Evolutionary conservation across 2,329 filamentous ascomycete species (phyloP).

Genomic region (Arthroderma sp.): DNA sequence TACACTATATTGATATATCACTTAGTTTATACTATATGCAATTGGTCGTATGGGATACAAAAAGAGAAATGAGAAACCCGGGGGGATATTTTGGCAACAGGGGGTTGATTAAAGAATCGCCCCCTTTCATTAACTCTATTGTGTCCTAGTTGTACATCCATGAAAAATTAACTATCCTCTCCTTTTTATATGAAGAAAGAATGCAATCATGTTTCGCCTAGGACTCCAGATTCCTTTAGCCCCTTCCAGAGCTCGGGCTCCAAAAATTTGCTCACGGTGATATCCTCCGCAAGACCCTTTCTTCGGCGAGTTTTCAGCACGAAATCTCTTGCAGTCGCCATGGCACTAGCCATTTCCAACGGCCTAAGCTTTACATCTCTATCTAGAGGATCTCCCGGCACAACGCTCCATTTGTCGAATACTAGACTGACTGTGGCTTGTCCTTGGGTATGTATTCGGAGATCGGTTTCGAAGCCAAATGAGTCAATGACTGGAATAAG

Average conservation of each 20-base stretch:
- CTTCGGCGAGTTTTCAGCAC: conserved; percentile 87
- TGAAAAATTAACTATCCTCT: not conserved
- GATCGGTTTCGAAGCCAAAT: conserved; percentile 95
- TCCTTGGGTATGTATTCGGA: conserved; percentile 90
- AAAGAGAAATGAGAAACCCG: not conserved
- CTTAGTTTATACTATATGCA: too few species aligned
- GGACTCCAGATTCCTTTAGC: conserved; percentile 74
- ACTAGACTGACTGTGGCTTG: conserved; percentile 81
- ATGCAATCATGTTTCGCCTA: conserved; percentile 45
- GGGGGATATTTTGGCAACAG: not conserved
- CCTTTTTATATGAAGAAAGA: not conserved
- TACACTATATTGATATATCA: too few species aligned
- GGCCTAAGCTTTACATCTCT: conserved; percentile 69
- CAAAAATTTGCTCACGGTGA: conserved; percentile 89
- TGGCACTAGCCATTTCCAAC: conserved; percentile 74
- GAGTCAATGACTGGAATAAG: conserved; percentile 92
- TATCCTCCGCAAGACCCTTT: conserved; percentile 91
- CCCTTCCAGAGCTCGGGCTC: conserved; percentile 87
- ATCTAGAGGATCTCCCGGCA: conserved; percentile 90
- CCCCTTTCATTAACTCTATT: not conserved
- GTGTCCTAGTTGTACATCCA: not conserved
- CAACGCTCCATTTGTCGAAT: conserved; percentile 92
- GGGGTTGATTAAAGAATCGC: not conserved
- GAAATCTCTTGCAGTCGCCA: conserved; percentile 88
- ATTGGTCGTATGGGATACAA: too few species aligned